Base-by-base conservation (phyloP, 345 rosid species). In the Citrus inodora region DNA sequence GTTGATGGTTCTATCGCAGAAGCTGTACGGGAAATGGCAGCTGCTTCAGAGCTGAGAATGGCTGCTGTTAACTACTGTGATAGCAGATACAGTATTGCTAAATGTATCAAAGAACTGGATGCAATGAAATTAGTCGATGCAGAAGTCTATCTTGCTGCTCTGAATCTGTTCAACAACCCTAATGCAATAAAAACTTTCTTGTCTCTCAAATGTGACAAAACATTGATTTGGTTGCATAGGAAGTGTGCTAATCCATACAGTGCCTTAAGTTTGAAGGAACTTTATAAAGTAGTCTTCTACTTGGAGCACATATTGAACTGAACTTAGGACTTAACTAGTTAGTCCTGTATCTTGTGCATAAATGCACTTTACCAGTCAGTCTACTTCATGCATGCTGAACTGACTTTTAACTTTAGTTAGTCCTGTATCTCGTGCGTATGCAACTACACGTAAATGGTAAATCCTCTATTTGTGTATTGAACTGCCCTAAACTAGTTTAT, bases 171-270 rank as follows among this genome's bases (percentile, higher is more conserved):
- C 77, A 80, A 86, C 74, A 81, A 76, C 42, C 80, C 83, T 11
- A 83, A 19, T 71, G 89, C 89, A 24, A 88, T 93, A 70, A 92
- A 91, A 80, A 83, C 83, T 3, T 90, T 88, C 80, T 80, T 87
- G 85, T 86, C 91, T 30, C 87, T 87, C 42, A 87, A 85, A 78
- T 51, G 73, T 2, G 82, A 82, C 17, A 82, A 81, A 75, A 84
- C 90, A 71, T 79, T 76, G 73, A 60, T 85, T 80, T 91, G 91
- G 93, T 84, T 90, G 82, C 72, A 60, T 0, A 67, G 80, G 66
- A 90, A 89, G 82, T 87, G 90, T 71, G 30, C 28, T 61, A 71
- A 77, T 67, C 55, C 70, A 75, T 64, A 73, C 37, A 22, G 10
- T 32, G 13, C 55, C 60, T 65, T 64, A 46, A 30, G 30, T 76